A percentile compares a stretch with the other conserved stretches of the same genome.
Conservation (phyloP, 495 filamentous ascomycete species). For the Penicilliopsis zonata region DNA sequence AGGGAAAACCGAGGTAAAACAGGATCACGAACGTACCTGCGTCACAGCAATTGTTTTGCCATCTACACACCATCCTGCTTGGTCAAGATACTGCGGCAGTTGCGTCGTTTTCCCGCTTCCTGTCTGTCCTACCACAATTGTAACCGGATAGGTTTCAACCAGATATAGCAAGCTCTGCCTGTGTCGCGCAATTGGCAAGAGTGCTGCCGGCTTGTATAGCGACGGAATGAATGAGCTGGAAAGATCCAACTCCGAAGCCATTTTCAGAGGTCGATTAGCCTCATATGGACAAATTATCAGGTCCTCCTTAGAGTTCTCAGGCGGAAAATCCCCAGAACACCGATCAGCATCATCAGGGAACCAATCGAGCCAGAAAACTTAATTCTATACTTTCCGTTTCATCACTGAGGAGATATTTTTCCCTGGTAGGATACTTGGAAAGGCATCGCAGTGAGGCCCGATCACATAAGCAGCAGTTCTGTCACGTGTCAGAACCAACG, state of each 20-base stretch:
- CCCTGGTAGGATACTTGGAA: too few species aligned
- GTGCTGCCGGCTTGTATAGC: slow-evolving; percentile 62
- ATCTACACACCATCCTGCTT: slow-evolving; percentile 81
- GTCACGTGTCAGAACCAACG: slow-evolving; percentile 22
- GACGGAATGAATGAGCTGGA: slow-evolving; percentile 58
- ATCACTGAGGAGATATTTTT: too few species aligned
- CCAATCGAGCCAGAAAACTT: too few species aligned
- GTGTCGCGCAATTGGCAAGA: slow-evolving; percentile 70
- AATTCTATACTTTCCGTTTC: too few species aligned
- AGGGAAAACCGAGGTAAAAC: neutral
- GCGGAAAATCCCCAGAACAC: too few species aligned
- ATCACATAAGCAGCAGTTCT: too few species aligned
- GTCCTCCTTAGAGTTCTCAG: too few species aligned
- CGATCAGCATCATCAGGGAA: too few species aligned
- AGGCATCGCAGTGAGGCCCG: too few species aligned
- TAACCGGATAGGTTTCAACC: slow-evolving; percentile 65
- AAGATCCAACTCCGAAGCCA: slow-evolving; percentile 42
- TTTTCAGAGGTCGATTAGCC: slow-evolving; percentile 11
- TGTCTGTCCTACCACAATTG: slow-evolving; percentile 82
- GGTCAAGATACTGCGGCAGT: slow-evolving; percentile 75
- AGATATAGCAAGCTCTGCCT: slow-evolving; percentile 62
- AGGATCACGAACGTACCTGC: slow-evolving; percentile 48
- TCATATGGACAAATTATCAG: too few species aligned
- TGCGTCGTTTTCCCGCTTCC: slow-evolving; percentile 87
- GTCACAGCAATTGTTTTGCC: slow-evolving; percentile 79